phyloP scores from a whole-genome alignment of 371 early-diverging fungal species.

The Syncephalastrum monosporum region DNA sequence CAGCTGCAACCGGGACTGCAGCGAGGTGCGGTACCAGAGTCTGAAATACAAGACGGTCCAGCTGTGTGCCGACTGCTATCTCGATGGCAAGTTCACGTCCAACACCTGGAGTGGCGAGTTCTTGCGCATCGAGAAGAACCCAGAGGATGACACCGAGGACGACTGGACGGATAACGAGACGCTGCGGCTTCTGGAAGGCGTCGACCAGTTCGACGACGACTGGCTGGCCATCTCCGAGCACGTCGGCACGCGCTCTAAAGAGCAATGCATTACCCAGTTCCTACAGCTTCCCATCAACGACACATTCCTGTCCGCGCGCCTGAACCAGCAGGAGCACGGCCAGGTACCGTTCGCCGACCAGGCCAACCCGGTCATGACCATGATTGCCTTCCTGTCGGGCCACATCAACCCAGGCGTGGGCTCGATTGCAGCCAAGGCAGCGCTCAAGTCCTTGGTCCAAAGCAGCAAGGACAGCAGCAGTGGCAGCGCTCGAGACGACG shows the following conservation, averaged over 20 bases:
- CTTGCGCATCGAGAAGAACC: conserved; percentile 31
- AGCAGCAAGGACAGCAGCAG: background rate
- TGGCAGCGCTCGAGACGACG: background rate
- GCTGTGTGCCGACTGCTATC: conserved; percentile 40
- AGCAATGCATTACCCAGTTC: conserved; percentile 96
- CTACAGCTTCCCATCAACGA: conserved; percentile 91
- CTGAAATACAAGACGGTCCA: conserved; percentile 30
- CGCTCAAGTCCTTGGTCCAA: conserved; percentile 26
- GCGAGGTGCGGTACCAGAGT: conserved; percentile 38
- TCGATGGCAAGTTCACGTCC: conserved; percentile 43
- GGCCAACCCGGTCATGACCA: conserved; percentile 48
- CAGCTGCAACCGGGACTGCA: conserved; percentile 36
- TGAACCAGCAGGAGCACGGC: conserved; percentile 27
- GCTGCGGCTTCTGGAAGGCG: conserved; percentile 89
- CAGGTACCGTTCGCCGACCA: conserved; percentile 39
- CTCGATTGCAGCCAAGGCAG: conserved; percentile 45
- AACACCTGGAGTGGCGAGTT: conserved; percentile 40
- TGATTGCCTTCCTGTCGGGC: conserved; percentile 41
- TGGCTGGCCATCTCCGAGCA: conserved; percentile 96
- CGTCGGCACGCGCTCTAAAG: conserved; percentile 90
- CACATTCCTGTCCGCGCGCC: conserved; percentile 27
- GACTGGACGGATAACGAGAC: conserved; percentile 95
- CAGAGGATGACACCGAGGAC: conserved; percentile 28
- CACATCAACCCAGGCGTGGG: conserved; percentile 50
- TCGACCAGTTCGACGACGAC: conserved; percentile 96